phyloP scores from a whole-genome alignment of 257 asterid genomes.

The Fraxinus americana region DNA sequence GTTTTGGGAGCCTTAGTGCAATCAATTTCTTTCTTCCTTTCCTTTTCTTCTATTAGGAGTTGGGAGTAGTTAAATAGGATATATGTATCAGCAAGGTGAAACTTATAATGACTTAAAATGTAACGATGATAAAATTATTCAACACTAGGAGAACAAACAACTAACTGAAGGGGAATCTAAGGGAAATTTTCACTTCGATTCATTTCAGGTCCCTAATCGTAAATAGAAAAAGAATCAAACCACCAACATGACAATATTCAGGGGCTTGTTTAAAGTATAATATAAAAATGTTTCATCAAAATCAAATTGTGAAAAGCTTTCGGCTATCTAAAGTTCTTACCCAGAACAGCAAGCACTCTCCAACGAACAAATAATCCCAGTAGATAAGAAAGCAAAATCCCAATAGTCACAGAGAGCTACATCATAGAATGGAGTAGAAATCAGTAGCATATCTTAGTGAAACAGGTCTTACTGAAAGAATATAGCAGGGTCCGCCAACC shows the following conservation, averaged over 20 bases:
- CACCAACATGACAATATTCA: neutral
- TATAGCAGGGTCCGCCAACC: conserved; percentile 41
- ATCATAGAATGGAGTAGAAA: conserved; percentile 19
- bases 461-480: conserved; percentile 18
- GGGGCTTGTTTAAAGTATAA: neutral
- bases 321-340: conserved; percentile 39
- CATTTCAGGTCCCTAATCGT: neutral
- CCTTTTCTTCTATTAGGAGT: no score
- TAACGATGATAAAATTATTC: neutral
- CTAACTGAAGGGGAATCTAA: neutral
- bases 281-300: neutral
- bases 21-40: no score
- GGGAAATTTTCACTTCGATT: neutral
- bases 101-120: neutral
- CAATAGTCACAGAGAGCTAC: conserved; percentile 90
- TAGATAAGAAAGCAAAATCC: conserved; percentile 82
- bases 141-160: neutral
- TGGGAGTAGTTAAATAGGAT: neutral
- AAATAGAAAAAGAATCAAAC: conserved; percentile 8
- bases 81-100: conserved; percentile 4
- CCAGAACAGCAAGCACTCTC: conserved; percentile 92
- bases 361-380: conserved; percentile 77
- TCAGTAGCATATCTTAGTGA: conserved; percentile 15
- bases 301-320: neutral
- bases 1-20: neutral